Base-by-base conservation (phyloP, 2,329 filamentous ascomycete species). In the Basipetospora chlamydospora region DNA sequence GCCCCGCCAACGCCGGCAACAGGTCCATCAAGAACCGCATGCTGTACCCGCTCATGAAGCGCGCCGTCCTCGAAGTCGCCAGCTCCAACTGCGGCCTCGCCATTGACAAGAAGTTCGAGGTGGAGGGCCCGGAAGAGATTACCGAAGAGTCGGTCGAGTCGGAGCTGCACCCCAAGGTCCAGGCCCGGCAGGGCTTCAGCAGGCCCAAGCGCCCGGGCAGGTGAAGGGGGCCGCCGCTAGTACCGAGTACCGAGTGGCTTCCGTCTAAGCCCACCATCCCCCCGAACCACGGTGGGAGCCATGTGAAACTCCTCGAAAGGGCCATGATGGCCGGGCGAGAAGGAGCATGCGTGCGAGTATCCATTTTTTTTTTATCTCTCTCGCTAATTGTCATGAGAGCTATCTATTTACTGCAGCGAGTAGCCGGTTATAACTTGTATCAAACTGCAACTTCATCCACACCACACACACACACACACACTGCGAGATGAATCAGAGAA, bases 1-100 rank as follows among this genome's bases (percentile, higher is more conserved):
- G 81, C 54, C 84, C 84, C 1, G 61, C 69, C 6, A 67, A 77
- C 4, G 59, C 70, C 0, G 70, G 63, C 20, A 73, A 67, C 36
- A 82, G 77, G 58, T 63, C 70, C 36, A 81, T 90, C 61, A 87
- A 84, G 61, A 79, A 81, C 58, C 69, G 82, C 44, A 92, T 92
- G 84, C 58, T 90, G 50, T 90, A 90, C 53, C 81, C 83, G 23
- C 61, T 77, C 18, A 77, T 77, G 62, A 77, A 77, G 57, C 64
- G 71, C 9, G 70, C 73, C 17, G 79, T 83, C 3, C 61, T 86
- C 21, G 58, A 63, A n/a, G 54, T 77, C 23, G 82, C 81, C 13
- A 71, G 77, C 47, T 59, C 58, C 25, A 72, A 83, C 45, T 77
- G 73, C 1, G 77, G 75, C 0, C 50, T 88, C 35, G 64, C 61